Percentiles rank a stretch among this genome's conserved stretches.
phyloP scores from a whole-genome alignment of 306 rosid genomes.

The Rosa multiflora region DNA sequence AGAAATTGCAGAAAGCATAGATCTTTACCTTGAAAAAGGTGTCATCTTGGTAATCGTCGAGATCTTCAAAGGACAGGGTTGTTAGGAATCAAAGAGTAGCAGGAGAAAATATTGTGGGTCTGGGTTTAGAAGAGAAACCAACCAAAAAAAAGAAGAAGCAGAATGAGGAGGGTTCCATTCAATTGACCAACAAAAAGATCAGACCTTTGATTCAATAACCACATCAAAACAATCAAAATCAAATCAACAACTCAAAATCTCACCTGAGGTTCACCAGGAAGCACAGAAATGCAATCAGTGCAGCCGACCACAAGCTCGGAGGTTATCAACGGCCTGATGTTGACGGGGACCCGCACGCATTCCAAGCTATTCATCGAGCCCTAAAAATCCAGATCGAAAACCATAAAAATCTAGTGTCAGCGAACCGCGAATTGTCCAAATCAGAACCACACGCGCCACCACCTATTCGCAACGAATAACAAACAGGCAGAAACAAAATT shows the following conservation, averaged over 20 bases:
- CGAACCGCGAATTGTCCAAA: neutral
- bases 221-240: neutral
- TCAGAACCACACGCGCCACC: neutral
- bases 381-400: neutral
- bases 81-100: conserved; percentile 29
- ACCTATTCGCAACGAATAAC: neutral
- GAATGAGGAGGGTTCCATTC: conserved; percentile 16
- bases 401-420: neutral
- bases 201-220: neutral
- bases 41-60: conserved; percentile 11
- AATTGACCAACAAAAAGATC: neutral
- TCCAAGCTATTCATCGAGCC: conserved; percentile 61
- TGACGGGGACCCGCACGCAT: conserved; percentile 84
- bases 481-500: neutral
- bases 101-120: conserved; percentile 9
- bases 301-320: conserved; percentile 83
- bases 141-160: conserved; percentile 2
- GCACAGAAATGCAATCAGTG: conserved; percentile 82
- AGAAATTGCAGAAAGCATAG: conserved; percentile 14
- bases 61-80: conserved; percentile 29
- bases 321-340: conserved; percentile 76
- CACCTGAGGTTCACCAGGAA: conserved; percentile 91
- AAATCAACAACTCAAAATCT: neutral
- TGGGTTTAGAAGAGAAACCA: conserved; percentile 24
- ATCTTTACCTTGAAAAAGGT: conserved; percentile 32